A percentile compares a stretch with the other conserved stretches of the same genome.
Evolutionary conservation across 129 eudicot genomes (phyloP).

Genomic region (Ambrosia trifida): DNA sequence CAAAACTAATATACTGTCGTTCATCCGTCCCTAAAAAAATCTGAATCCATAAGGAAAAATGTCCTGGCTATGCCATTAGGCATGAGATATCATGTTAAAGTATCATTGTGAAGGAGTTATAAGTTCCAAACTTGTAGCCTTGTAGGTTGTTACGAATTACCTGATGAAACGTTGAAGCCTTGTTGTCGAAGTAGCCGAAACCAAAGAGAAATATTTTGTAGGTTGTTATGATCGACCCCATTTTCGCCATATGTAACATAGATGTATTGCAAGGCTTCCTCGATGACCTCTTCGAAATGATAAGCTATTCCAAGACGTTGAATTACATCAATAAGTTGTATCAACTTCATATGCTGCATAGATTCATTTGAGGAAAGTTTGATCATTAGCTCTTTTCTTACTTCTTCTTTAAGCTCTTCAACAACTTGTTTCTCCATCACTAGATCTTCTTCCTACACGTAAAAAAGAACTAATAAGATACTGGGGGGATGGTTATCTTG

Average conservation of each 20-base stretch:
- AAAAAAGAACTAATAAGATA: neutral
- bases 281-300: conserved; percentile 35
- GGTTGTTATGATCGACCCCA: conserved; percentile 5
- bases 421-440: conserved; percentile 7
- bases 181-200: conserved; percentile 42
- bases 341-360: conserved; percentile 1
- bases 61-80: no score
- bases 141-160: neutral
- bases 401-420: conserved; percentile 20
- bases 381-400: neutral
- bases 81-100: neutral
- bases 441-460: neutral
- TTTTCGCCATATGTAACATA: neutral
- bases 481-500: no score
- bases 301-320: conserved; percentile 44
- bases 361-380: neutral
- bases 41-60: no score
- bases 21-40: no score
- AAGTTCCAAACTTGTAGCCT: no score
- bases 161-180: conserved; percentile 26
- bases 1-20: no score
- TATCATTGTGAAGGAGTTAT: neutral
- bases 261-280: conserved; percentile 10
- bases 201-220: conserved; percentile 24
- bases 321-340: conserved; percentile 34